Evolutionary conservation across 805 yeast species (phyloP).

Genomic region (Barnettozyma botsteinii): DNA sequence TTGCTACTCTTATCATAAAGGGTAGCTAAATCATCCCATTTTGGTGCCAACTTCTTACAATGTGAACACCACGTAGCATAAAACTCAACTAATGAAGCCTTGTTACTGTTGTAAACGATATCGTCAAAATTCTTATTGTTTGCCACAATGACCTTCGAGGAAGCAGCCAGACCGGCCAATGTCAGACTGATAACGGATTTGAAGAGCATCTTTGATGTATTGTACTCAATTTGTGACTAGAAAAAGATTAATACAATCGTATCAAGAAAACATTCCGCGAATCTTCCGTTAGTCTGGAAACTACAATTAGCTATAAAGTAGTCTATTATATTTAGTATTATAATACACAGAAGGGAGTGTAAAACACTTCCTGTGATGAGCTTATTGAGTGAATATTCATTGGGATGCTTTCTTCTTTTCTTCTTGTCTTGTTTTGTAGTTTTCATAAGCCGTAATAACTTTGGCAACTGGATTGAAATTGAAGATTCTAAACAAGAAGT

Average conservation of each 20-base stretch:
- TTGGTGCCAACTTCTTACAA: conserved; percentile 86
- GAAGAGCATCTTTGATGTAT: conserved; percentile 8
- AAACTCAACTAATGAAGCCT: conserved; percentile 77
- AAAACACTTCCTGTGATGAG: too few species aligned
- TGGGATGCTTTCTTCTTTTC: conserved; percentile 1
- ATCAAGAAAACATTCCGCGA: too few species aligned
- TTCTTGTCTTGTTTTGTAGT: conserved; percentile 1
- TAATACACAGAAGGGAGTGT: too few species aligned
- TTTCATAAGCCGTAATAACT: neutral
- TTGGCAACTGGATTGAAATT: conserved; percentile 3
- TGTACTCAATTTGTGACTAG: too few species aligned
- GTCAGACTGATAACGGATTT: conserved; percentile 2
- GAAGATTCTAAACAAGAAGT: conserved; percentile 11
- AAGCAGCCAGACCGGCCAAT: neutral
- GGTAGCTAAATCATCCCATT: conserved; percentile 77
- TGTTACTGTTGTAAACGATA: conserved; percentile 52
- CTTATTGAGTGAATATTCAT: too few species aligned
- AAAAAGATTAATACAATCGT: too few species aligned
- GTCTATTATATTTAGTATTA: too few species aligned
- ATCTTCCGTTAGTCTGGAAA: too few species aligned
- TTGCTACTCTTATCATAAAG: conserved; percentile 46
- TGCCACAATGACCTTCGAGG: conserved; percentile 32
- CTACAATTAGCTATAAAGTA: too few species aligned
- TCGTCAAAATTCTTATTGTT: conserved; percentile 48
- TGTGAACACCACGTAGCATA: conserved; percentile 98